phyloP scores from a whole-genome alignment of 768 basidiomycete genomes.

The Tylopilus rubrobrunneus region DNA sequence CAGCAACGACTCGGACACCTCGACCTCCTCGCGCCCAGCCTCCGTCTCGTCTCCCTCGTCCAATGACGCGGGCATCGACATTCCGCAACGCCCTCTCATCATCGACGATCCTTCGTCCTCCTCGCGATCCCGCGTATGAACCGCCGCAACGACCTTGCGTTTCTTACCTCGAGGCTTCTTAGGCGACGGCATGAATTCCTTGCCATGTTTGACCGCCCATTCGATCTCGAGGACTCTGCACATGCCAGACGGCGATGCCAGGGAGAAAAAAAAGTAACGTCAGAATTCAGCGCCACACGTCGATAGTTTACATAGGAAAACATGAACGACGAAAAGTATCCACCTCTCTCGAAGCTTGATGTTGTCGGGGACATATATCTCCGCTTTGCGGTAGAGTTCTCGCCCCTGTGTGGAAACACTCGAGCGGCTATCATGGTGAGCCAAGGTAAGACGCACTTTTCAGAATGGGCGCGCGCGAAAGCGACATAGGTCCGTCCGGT shows the following conservation, averaged over 20 bases:
- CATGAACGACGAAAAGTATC: constrained; percentile 66
- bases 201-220: constrained; percentile 66
- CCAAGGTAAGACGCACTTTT: constrained; percentile 53
- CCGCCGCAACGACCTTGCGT: constrained; percentile 25
- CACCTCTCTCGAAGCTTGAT: constrained; percentile 84
- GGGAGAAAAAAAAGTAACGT: constrained; percentile 29
- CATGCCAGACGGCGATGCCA: neutral
- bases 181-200: constrained; percentile 55
- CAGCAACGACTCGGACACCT: constrained; percentile 5
- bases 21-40: constrained; percentile 13
- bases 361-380: constrained; percentile 82
- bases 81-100: constrained; percentile 13
- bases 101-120: constrained; percentile 15
- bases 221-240: constrained; percentile 79
- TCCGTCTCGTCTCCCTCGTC: constrained; percentile 43
- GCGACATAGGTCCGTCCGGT: constrained; percentile 82
- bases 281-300: constrained; percentile 36
- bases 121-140: constrained; percentile 12
- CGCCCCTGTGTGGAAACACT: constrained; percentile 46
- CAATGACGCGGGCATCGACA: constrained; percentile 21
- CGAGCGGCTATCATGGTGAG: neutral
- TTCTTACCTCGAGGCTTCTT: constrained; percentile 37
- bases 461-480: constrained; percentile 74
- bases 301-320: constrained; percentile 57
- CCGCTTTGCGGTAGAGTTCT: constrained; percentile 82